A percentile compares a stretch with the other conserved stretches of the same genome.
These are phyloP conservation scores for Petunia hybrid DNA, from an alignment of 305 asterid species.

Conservation along the genomic window DNA sequence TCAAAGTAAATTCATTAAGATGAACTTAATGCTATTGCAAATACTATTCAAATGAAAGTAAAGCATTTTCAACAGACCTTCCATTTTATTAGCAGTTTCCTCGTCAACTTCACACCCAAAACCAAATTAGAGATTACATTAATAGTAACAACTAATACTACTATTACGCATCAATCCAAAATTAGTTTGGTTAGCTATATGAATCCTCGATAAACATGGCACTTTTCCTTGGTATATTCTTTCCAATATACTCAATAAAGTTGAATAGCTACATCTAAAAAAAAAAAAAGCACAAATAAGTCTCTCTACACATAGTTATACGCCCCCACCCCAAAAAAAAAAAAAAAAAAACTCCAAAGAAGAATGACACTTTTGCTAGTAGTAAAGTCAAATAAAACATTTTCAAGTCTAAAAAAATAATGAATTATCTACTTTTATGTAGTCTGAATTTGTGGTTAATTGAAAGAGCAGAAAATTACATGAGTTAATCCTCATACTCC, in stretches of 20 bases:
- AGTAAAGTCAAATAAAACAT: not conserved
- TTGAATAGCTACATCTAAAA: not conserved
- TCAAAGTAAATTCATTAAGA: not conserved
- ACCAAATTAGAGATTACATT: constrained; percentile 30
- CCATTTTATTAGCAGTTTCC: constrained; percentile 42
- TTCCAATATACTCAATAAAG: not conserved
- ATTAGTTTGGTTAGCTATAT: not conserved
- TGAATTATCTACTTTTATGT: not conserved
- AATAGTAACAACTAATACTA: not conserved
- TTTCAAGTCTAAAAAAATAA: not conserved
- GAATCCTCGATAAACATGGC: not conserved
- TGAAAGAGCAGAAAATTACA: not conserved
- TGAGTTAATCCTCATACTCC: not conserved
- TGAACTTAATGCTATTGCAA: not conserved
- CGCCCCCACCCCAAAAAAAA: no score
- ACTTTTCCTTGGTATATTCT: not conserved
- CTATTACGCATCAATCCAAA: not conserved
- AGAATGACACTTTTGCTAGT: not conserved
- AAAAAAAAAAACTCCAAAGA: not conserved
- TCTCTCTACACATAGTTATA: not conserved
- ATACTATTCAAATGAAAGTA: not conserved
- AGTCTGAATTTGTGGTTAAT: no score
- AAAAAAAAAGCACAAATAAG: constrained; percentile 15
- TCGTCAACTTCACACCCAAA: constrained; percentile 42
- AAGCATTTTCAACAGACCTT: constrained; percentile 31